Evolutionary conservation across 176 grass and related monocot genomes (phyloP), one percentile per base, ranked within the genome.

Genomic region (Tillandsia leiboldiana): DNA sequence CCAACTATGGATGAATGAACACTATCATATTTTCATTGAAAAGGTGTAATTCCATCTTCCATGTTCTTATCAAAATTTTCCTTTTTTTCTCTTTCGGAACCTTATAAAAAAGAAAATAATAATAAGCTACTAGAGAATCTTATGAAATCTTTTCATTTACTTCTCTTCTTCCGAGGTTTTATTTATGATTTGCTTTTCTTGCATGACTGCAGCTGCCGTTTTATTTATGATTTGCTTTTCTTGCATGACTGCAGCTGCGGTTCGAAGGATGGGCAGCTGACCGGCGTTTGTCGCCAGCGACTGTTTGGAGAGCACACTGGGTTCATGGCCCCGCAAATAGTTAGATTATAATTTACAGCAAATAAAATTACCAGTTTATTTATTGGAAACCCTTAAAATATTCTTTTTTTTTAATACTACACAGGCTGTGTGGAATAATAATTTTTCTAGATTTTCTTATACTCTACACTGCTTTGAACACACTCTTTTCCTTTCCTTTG

Each of bases 241-340:
- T n/a, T 68, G 42, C 51, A 29, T 69, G 17, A 9, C 50, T 26
- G 69, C 80, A 92, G 93, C 63, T 97, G 62, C 80, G 81, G 52
- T 68, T 50, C 18, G 50, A 75, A 65, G 89, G 89, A 26, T 97
- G 91, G 81, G 81, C 86, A 61, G 81, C 81, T 1, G 83, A 87
- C 42, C 78, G 89, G 11, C 93, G 92, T 77, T 72, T 92, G n/a
- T 92, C 86, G 0, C 79, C 75, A 69, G 92, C 93, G 4, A 90
- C 87, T 61, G 63, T 87, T 74, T 97, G 93, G 89, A 92, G 87
- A 51, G 89, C 84, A 76, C 75, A 85, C 53, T 97, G 93, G 93
- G 50, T 83, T 79, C 73, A 76, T 13, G 65, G 29, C 2, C 26
- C 69, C 12, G 24, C 15, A 24, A 70, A 87, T 70, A 74, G 83